Base-by-base conservation (phyloP, 495 filamentous ascomycete species). In the Daldinia grandis region DNA sequence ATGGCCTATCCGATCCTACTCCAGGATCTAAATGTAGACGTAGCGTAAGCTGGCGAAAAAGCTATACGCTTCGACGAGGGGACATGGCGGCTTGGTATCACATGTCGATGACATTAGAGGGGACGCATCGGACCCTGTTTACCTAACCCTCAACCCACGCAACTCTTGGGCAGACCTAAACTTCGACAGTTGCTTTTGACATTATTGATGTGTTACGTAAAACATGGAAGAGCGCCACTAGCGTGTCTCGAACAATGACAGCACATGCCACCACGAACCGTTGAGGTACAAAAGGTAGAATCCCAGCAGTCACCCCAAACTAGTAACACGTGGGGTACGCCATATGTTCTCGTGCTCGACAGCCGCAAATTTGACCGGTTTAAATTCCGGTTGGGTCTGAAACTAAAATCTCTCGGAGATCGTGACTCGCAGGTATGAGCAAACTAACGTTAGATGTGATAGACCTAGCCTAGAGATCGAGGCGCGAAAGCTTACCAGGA, bases 291-390 rank as follows among this genome's bases (percentile, higher is more conserved):
- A 55, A 38, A 17, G 0, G 15, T 27, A 15, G 25, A 55, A 25
- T 19, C 31, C 5, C 0, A 37, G 15, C 12, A 56, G 58, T 62
- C 35, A 49, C 33, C 2, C 51, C 63, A 44, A 44, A 17, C 17
- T 15, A 54, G 30, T 27, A 30, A 49, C 62, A 59, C 69, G 58
- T 67, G 69, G 53, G 44, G 14, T 53, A 28, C 17, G 33, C 58
- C 64, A 44, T 2, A 58, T 37, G 47, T 19, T 19, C 53, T 58
- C 37, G 49, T 64, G 55, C 55, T 68, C 28, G 35, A 42, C 57
- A 40, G 19, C n/a, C 19, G 24, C 14, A 31, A 51, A 12, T 14
- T 58, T 27, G 35, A 31, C 8, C 30, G 57, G 40, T 31, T 47
- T 10, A 30, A 35, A 57, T 27, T 24, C 53, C 25, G 28, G 25